Evolutionary conservation across 768 basidiomycete genomes (phyloP).

Genomic region (Hydnum rufescens): DNA sequence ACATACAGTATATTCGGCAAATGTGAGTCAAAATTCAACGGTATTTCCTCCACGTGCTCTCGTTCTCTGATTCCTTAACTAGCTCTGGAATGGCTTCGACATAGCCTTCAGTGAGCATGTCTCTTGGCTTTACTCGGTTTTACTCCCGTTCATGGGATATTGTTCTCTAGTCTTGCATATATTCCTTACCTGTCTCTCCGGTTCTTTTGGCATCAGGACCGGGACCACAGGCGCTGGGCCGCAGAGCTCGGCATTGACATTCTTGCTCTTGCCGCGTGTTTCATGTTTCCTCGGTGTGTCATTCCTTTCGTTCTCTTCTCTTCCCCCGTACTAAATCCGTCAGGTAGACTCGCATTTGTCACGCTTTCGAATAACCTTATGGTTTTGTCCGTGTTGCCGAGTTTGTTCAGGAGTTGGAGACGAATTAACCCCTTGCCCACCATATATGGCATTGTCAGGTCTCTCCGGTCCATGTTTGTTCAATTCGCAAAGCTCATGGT

Average conservation of each 20-base stretch:
- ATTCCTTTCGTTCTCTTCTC: background rate
- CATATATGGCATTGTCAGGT: constrained; percentile 36
- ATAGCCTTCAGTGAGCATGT: constrained; percentile 50
- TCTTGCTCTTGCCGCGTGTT: constrained; percentile 71
- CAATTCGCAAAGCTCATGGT: constrained; percentile 74
- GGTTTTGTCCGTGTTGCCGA: constrained; percentile 19
- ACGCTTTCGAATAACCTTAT: constrained; percentile 44
- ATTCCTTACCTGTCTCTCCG: constrained; percentile 57
- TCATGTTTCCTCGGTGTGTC: constrained; percentile 67
- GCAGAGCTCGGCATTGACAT: constrained; percentile 55
- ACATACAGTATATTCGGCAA: constrained; percentile 15
- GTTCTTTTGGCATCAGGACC: constrained; percentile 61
- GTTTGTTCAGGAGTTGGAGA: no score
- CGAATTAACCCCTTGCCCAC: constrained; percentile 27
- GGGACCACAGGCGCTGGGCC: constrained; percentile 42
- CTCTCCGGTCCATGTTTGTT: constrained; percentile 77
- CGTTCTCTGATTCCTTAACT: background rate
- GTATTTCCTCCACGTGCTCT: constrained; percentile 5
- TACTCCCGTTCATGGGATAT: background rate
- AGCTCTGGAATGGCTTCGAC: constrained; percentile 75
- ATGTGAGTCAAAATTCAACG: constrained; percentile 14
- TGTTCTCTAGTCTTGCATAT: constrained; percentile 47
- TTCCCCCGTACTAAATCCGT: constrained; percentile 1
- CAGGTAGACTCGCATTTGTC: constrained; percentile 67
- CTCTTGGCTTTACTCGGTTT: background rate